Conservation (phyloP, 345 rosid genomes). For the Gossypium sturtianum region DNA sequence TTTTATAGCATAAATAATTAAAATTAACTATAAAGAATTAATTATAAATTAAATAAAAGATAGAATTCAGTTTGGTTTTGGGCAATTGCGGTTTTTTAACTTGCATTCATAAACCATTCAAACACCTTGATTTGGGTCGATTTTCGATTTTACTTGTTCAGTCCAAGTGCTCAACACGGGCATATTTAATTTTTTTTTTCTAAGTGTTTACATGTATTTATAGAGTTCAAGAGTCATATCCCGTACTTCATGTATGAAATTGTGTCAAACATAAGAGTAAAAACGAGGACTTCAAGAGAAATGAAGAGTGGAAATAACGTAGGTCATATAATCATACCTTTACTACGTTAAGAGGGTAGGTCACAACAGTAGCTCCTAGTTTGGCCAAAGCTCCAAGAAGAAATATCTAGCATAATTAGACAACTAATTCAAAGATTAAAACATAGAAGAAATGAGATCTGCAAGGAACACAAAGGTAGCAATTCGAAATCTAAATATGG, state of each 20-base stretch:
- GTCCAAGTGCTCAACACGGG: not conserved
- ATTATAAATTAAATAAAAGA: no score
- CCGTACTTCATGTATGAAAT: no score
- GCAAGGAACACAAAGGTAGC: not conserved
- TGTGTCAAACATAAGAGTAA: not conserved
- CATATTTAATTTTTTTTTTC: not conserved
- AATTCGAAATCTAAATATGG: not conserved
- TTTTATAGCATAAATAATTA: no score
- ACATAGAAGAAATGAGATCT: not conserved
- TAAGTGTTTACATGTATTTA: not conserved
- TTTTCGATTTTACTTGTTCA: no score
- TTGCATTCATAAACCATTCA: no score
- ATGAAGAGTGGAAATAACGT: no score
- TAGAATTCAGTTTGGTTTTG: no score
- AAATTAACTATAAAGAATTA: no score
- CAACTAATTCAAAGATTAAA: constrained; percentile 10
- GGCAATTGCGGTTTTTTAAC: no score
- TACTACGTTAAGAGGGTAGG: constrained; percentile 89
- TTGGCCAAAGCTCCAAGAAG: constrained; percentile 93
- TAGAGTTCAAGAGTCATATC: not conserved
- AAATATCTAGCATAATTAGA: constrained; percentile 51
- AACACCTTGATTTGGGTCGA: no score
- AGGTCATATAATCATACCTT: constrained; percentile 51
- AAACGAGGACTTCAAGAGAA: not conserved
- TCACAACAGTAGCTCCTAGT: constrained; percentile 92